Percentiles rank a stretch among this genome's conserved stretches.
phyloP scores from a whole-genome alignment of 225 moss, liverwort and hornwort genomes.

The Climacium dendroides region DNA sequence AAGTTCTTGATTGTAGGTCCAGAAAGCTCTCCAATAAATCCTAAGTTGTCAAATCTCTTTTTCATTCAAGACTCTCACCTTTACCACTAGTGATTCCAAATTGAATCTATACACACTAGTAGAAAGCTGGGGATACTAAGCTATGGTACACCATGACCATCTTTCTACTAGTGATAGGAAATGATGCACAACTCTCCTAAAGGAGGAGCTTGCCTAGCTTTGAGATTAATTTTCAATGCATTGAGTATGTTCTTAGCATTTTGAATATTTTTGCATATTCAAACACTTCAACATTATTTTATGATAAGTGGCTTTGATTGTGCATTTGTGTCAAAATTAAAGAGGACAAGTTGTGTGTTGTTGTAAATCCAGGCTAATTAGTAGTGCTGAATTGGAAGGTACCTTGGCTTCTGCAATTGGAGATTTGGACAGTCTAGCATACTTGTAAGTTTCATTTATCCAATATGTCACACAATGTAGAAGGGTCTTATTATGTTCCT shows the following conservation, averaged over 20 bases:
- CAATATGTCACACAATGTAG: not conserved
- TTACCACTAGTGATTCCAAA: rapidly evolving
- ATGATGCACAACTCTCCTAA: not conserved
- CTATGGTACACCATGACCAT: not conserved
- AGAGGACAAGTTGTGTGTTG: not conserved
- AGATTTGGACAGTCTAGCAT: not conserved
- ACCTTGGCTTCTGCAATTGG: not conserved
- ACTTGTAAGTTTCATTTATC: not conserved
- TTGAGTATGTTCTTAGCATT: not conserved
- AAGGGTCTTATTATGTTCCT: rapidly evolving
- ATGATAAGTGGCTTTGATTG: not conserved
- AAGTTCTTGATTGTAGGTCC: not conserved
- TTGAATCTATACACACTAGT: no score
- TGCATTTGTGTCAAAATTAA: not conserved
- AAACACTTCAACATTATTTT: not conserved
- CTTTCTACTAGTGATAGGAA: not conserved
- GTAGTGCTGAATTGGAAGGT: not conserved
- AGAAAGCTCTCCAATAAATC: not conserved
- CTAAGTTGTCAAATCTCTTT: rapidly evolving
- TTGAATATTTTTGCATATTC: not conserved
- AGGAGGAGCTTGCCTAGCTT: not conserved
- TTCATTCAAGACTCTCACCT: no score
- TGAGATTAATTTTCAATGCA: not conserved
- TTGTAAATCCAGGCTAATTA: not conserved
- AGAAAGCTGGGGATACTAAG: not conserved